phyloP scores from a whole-genome alignment of 805 yeast genomes.

The Candida sakaeoensis region DNA sequence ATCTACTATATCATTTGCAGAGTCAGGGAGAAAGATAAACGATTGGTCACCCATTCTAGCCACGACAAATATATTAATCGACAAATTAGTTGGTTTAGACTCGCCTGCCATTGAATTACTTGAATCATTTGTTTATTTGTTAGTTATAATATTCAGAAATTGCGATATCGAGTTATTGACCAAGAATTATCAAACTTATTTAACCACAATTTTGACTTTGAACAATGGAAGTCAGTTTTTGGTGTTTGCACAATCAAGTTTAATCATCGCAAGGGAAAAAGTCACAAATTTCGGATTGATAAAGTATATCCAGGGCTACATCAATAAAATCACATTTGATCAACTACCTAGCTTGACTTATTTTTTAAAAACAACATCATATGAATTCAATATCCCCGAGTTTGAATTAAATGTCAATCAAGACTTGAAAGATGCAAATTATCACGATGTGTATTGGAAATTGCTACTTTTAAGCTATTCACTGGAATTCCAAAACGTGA shows the following conservation, averaged over 20 bases:
- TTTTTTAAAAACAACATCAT: constrained; percentile 14
- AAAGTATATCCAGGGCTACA: constrained; percentile 45
- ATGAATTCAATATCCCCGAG: constrained; percentile 3
- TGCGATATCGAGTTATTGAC: constrained; percentile 46
- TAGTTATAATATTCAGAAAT: constrained; percentile 53
- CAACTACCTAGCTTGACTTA: constrained; percentile 27
- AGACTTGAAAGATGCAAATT: not conserved
- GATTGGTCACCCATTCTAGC: constrained; percentile 43
- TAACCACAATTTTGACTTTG: constrained; percentile 30
- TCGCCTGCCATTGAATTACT: constrained; percentile 13
- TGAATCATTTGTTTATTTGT: constrained; percentile 40
- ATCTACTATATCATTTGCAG: constrained; percentile 50
- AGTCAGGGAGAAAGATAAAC: constrained; percentile 61
- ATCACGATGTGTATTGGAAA: constrained; percentile 43
- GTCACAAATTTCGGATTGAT: constrained; percentile 40
- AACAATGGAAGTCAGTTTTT: constrained; percentile 37
- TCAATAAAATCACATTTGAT: constrained; percentile 29
- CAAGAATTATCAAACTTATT: constrained; percentile 42
- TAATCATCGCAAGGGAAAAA: constrained; percentile 42
- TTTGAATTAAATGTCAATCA: not conserved
- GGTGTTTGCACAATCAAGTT: constrained; percentile 45
- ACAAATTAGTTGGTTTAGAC: constrained; percentile 12
- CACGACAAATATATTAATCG: constrained; percentile 19
- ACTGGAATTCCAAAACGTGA: not conserved
- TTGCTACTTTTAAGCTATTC: constrained; percentile 32